Base-by-base conservation (phyloP, 2,329 filamentous ascomycete genomes). In the Aspergillus jensenii region DNA sequence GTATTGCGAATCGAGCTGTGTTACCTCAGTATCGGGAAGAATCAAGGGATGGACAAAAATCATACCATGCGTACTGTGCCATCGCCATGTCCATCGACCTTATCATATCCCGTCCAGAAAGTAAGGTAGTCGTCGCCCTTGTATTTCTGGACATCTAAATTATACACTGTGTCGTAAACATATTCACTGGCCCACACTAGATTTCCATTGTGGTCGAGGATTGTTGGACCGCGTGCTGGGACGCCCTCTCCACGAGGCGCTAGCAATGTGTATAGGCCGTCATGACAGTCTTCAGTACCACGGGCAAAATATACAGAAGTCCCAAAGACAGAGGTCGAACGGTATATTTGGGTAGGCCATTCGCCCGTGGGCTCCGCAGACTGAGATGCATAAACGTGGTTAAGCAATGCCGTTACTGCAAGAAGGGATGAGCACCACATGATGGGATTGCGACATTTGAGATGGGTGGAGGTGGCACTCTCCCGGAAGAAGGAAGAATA, bases 31-130 rank as follows among this genome's bases (percentile, higher is more conserved):
- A 17, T 35, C 6, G 6, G 12, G 8, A 35, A 27, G 14, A 27
- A 12, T 40, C 27, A 21, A 19, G 25, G 15, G 4, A 8, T 11
- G 6, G 27, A 12, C 9, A n/a, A 46, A 52, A 5, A 23, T 27
- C 65, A 47, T 59, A 71, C 78, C 79, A 83, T 79, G 57, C 79
- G 76, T 59, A 79, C 78, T 53, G 69, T 68, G 12, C 79, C 80
- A 37, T 75, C 71, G 2, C 81, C 79, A 64, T 81, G 77, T 2
- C 78, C 80, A 2, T 74, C 74, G 14, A 66, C 56, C n/a, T 77
- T 74, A 33, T 77, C 73, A 61, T 79, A 75, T 15, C 80, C 80
- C n/a, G 76, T 72, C 79, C 79, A 82, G 61, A 81, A 82, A 0
- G 78, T 80, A 50, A 82, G 64, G 66, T 80, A 81, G 8, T 70